A percentile compares a stretch with the other conserved stretches of the same genome.
phyloP scores from a whole-genome alignment of 202 grass and related monocot species.

The Schoenoplectus triqueter region DNA sequence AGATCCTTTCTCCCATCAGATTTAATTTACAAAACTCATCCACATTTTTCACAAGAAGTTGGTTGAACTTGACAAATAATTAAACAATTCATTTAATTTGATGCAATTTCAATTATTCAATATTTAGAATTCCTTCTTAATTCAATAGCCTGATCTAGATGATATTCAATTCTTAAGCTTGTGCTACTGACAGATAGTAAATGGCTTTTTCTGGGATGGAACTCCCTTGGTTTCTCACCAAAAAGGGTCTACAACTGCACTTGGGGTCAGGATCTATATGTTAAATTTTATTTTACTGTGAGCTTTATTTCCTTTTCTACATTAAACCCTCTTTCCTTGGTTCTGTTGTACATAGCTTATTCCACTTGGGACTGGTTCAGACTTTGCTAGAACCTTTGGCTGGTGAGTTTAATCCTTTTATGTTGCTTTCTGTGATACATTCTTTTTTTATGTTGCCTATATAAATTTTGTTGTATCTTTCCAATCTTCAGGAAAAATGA shows the following conservation, averaged over 20 bases:
- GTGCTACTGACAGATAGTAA: conserved; percentile 65
- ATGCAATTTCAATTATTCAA: neutral
- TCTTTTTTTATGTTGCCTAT: conserved; percentile 20
- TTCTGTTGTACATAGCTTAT: conserved; percentile 67
- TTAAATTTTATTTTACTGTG: conserved; percentile 30
- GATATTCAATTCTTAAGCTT: conserved; percentile 17
- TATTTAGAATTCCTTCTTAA: neutral
- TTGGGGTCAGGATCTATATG: conserved; percentile 67
- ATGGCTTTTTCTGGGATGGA: conserved; percentile 86
- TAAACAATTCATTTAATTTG: neutral
- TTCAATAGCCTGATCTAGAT: neutral
- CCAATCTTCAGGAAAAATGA: conserved; percentile 79
- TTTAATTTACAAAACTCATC: neutral
- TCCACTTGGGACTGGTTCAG: conserved; percentile 96
- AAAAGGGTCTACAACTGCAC: conserved; percentile 51
- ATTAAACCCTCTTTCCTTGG: conserved; percentile 20
- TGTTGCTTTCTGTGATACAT: conserved; percentile 2
- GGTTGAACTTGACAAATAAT: neutral
- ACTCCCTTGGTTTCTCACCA: conserved; percentile 58
- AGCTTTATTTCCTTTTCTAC: conserved; percentile 38
- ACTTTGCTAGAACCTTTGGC: conserved; percentile 91
- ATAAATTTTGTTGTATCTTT: conserved; percentile 32
- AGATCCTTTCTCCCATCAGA: neutral
- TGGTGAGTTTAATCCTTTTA: conserved; percentile 60
- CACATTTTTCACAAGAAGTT: neutral